These are phyloP conservation scores for Leccinum variicolor DNA, from an alignment of 768 basidiomycete genomes.

Conservation along the genomic window DNA sequence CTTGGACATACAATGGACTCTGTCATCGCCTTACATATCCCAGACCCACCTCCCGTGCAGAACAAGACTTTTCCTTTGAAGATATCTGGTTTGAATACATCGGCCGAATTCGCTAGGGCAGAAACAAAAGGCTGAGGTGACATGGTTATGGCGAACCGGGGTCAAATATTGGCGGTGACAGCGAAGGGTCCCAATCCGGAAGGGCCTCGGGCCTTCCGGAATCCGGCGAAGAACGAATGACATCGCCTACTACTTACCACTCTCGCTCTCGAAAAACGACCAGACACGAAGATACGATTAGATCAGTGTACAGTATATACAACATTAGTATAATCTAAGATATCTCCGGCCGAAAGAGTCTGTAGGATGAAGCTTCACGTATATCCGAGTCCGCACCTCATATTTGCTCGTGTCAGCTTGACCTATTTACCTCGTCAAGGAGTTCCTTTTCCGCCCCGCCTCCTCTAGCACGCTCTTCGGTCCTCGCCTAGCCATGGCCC, in stretches of 20 bases:
- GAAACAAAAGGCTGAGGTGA: constrained; percentile 39
- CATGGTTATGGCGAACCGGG: constrained; percentile 24
- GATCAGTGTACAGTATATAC: constrained; percentile 16
- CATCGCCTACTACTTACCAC: too few relatives aligned
- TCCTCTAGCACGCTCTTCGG: constrained; percentile 65
- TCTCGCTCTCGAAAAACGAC: not conserved
- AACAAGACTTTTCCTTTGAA: constrained; percentile 91
- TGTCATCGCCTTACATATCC: constrained; percentile 89
- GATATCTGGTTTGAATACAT: constrained; percentile 72
- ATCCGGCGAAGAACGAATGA: too few relatives aligned
- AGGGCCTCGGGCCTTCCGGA: too few relatives aligned
- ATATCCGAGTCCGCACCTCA: constrained; percentile 7
- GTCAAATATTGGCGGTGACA: too few relatives aligned
- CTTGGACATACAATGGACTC: constrained; percentile 63
- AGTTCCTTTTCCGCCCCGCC: constrained; percentile 31
- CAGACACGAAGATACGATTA: constrained; percentile 9
- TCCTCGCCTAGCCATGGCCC: constrained; percentile 75
- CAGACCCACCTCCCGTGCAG: constrained; percentile 90
- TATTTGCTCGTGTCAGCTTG: not conserved
- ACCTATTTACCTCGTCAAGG: constrained; percentile 8
- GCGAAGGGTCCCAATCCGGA: too few relatives aligned
- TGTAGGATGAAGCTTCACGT: not conserved
- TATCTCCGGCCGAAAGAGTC: constrained; percentile 11
- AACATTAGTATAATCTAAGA: constrained; percentile 21
- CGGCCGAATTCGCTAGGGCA: constrained; percentile 50